Percentiles rank a stretch among this genome's conserved stretches.
phyloP scores from a whole-genome alignment of 163 green algal genomes.

The Picocystis sp. region DNA sequence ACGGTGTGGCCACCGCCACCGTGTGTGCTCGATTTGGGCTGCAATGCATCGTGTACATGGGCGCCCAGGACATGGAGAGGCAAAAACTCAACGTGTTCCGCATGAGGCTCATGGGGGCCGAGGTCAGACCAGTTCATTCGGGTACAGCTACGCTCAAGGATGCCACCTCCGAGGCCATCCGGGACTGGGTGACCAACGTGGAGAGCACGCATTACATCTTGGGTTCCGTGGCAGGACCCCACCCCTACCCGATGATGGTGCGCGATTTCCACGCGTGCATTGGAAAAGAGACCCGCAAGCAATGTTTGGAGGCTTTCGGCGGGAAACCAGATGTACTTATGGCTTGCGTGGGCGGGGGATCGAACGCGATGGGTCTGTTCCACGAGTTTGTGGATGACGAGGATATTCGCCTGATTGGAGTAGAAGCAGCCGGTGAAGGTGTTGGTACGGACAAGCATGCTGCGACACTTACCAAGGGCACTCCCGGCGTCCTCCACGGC shows the following conservation, averaged over 20 bases:
- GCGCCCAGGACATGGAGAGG: constrained; percentile 89
- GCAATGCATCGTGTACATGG: constrained; percentile 98
- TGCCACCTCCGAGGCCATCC: constrained; percentile 90
- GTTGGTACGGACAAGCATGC: constrained; percentile 87
- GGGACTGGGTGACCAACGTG: constrained; percentile 99
- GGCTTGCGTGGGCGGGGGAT: constrained; percentile 91
- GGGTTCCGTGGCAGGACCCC: constrained; percentile 79
- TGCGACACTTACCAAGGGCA: constrained; percentile 78
- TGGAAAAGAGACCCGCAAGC: constrained; percentile 59
- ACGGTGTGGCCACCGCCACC: constrained; percentile 93
- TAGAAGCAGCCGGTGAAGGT: constrained; percentile 69
- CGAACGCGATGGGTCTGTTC: constrained; percentile 97
- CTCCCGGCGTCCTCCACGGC: constrained; percentile 89
- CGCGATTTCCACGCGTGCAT: constrained; percentile 95
- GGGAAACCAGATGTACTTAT: constrained; percentile 82
- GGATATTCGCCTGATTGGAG: constrained; percentile 71
- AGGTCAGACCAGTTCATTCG: constrained; percentile 68
- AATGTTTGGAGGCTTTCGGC: constrained; percentile 71
- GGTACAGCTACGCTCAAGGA: constrained; percentile 97
- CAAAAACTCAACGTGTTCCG: constrained; percentile 97
- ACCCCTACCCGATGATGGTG: constrained; percentile 98
- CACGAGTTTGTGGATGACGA: constrained; percentile 83
- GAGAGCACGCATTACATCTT: constrained; percentile 99
- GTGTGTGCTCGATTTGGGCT: constrained; percentile 87
- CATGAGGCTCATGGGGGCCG: constrained; percentile 91